Evolutionary conservation across 345 rosid genomes (phyloP).

Genomic region (Viola odorata): DNA sequence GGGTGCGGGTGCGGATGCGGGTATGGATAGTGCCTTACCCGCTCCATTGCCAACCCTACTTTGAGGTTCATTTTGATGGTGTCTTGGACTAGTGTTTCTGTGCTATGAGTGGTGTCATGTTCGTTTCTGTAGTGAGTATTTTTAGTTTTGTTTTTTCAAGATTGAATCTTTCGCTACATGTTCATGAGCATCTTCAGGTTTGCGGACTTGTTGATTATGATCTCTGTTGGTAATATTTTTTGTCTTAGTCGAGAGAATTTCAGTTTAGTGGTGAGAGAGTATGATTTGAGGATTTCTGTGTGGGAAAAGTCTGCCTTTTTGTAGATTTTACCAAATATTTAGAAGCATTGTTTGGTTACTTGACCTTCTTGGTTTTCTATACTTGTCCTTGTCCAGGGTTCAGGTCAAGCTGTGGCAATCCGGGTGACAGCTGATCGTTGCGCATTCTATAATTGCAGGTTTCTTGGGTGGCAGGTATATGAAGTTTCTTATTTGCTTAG

Average conservation of each 20-base stretch:
- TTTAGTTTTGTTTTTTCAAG: background rate
- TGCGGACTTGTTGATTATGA: too few relatives aligned
- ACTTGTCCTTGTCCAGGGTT: constrained; percentile 45
- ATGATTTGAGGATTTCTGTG: constrained; percentile 1
- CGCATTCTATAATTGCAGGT: constrained; percentile 89
- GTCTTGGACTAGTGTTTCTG: background rate
- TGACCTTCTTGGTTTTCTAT: constrained; percentile 3
- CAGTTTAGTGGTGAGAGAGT: background rate
- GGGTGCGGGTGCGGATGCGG: too few relatives aligned
- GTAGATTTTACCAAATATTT: background rate
- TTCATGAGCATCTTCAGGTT: too few relatives aligned
- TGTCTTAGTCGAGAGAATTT: background rate
- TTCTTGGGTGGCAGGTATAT: constrained; percentile 96
- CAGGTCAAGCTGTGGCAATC: constrained; percentile 95
- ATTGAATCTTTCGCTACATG: too few relatives aligned
- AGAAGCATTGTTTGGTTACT: background rate
- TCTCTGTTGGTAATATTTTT: background rate
- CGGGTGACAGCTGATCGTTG: constrained; percentile 94
- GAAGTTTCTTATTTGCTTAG: background rate
- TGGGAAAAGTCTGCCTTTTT: background rate
- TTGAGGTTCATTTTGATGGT: background rate
- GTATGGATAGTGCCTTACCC: too few relatives aligned
- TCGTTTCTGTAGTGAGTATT: background rate
- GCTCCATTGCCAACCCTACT: too few relatives aligned
- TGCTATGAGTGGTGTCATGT: background rate